A percentile compares a stretch with the other conserved stretches of the same genome.
Conservation (phyloP, 768 basidiomycete genomes). For the Suillus occidentalis region DNA sequence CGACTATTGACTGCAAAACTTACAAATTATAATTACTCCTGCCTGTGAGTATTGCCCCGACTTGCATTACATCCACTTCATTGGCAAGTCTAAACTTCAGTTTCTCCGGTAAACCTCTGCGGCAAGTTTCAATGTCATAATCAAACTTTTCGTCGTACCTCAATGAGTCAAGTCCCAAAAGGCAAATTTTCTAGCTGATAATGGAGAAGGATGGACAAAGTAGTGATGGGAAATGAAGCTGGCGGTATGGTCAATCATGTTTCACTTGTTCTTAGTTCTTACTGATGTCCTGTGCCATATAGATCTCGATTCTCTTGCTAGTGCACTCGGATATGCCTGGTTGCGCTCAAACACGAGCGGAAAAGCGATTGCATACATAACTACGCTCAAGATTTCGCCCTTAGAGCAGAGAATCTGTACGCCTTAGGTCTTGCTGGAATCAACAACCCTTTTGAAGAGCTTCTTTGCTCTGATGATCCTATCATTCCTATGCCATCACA, state of each 20-base stretch:
- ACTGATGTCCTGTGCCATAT: neutral
- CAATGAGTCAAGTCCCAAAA: constrained; percentile 40
- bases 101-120: neutral
- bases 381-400: constrained; percentile 65
- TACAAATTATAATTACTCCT: too few relatives aligned
- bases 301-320: constrained; percentile 93
- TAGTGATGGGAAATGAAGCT: constrained; percentile 95
- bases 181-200: constrained; percentile 58
- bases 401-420: constrained; percentile 51
- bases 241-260: constrained; percentile 58
- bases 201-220: constrained; percentile 66
- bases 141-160: constrained; percentile 41
- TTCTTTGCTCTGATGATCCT: constrained; percentile 70
- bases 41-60: neutral
- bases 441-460: constrained; percentile 35
- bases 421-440: neutral
- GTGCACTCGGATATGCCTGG: constrained; percentile 84
- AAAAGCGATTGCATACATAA: constrained; percentile 69
- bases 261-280: neutral
- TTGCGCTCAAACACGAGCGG: constrained; percentile 54
- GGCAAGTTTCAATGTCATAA: constrained; percentile 17
- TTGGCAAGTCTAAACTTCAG: neutral
- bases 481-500: constrained; percentile 18
- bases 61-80: neutral
- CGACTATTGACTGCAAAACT: too few relatives aligned